Evolutionary conservation across 2,329 filamentous ascomycete genomes (phyloP).

Genomic region (Colletotrichum sansevieriae): DNA sequence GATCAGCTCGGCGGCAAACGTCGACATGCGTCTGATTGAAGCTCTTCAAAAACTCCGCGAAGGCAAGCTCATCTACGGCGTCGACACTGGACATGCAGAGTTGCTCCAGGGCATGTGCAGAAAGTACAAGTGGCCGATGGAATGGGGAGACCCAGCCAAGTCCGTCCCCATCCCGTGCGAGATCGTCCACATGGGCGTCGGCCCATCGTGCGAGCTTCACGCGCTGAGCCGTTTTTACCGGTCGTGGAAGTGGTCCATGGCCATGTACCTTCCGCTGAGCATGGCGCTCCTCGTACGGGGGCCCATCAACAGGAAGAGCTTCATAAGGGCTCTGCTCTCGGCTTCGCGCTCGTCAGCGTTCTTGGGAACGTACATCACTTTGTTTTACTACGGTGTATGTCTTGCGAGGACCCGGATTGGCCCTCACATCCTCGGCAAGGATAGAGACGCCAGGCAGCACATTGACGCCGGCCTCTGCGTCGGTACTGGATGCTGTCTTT

Average conservation of each 20-base stretch:
- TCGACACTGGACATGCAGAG: constrained; percentile 77
- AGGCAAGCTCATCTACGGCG: constrained; percentile 77
- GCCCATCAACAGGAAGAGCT: constrained; percentile 59
- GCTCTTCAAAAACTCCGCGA: constrained; percentile 76
- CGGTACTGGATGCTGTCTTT: constrained; percentile 77
- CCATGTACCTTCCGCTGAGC: constrained; percentile 82
- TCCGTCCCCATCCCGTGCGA: constrained; percentile 84
- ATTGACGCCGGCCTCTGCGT: constrained; percentile 78
- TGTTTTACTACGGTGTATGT: constrained; percentile 90
- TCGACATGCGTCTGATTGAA: constrained; percentile 80
- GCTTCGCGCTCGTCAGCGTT: constrained; percentile 81
- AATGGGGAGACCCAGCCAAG: constrained; percentile 78
- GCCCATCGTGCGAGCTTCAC: constrained; percentile 81
- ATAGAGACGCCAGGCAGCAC: constrained; percentile 59
- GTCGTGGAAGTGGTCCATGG: constrained; percentile 80
- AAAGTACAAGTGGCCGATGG: constrained; percentile 76
- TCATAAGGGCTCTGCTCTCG: constrained; percentile 65
- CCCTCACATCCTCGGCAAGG: constrained; percentile 73
- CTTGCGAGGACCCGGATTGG: constrained; percentile 80
- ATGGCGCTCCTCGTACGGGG: constrained; percentile 71
- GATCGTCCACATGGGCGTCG: constrained; percentile 84
- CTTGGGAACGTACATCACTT: constrained; percentile 79
- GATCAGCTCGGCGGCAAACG: constrained; percentile 82
- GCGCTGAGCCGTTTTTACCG: constrained; percentile 75
- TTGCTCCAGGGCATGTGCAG: constrained; percentile 79